Base-by-base conservation (phyloP, 495 filamentous ascomycete genomes). In the Chaetomidium leptoderma region DNA sequence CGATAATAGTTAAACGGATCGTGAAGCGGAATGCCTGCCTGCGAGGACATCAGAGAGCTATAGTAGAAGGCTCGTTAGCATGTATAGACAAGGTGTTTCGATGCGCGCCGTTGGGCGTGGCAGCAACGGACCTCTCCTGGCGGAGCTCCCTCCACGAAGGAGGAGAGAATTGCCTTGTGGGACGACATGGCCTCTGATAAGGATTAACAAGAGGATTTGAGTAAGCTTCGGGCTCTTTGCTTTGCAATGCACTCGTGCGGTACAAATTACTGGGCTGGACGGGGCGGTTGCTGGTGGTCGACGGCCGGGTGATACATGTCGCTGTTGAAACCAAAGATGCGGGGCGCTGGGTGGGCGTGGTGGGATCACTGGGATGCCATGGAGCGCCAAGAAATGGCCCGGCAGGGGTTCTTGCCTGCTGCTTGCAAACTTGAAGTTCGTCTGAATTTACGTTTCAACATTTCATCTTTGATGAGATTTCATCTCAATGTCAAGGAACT, bases 111-210 rank as follows among this genome's bases (percentile, higher is more conserved):
- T 42, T 36, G 27, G 40, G 53, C 30, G 26, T 55, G 32, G 48
- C n/a, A 21, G 39, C 56, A 55, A 68, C 79, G 64, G 83, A 97
- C 93, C 89, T 99, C 95, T 76, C 95, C 95, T 30, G 95, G 95
- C 42, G 93, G 93, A 66, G 93, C 90, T 70, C 90, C 90, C 73
- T 97, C 85, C 60, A 99, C 85, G 72, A 97, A 99, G 5, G 90
- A 86, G 59, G 90, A 89, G 53, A 89, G 75, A 29, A 87, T 85
- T 56, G 86, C 83, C 58, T 86, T 65, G 19, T 65, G 50, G n/a
- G 71, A 73, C 13, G 74, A 61, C 72, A 74, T 77, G 57, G 58
- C 33, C 14, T 39, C 2, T 0, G 19, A 17, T 17, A 17, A 6
- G 23, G 7, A 8, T 8, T n/a, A n/a, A n/a, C 8, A 24, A 33